Evolutionary conservation across 1,284 basidiomycete species (phyloP).

Genomic region (Rhodotorula sp.): DNA sequence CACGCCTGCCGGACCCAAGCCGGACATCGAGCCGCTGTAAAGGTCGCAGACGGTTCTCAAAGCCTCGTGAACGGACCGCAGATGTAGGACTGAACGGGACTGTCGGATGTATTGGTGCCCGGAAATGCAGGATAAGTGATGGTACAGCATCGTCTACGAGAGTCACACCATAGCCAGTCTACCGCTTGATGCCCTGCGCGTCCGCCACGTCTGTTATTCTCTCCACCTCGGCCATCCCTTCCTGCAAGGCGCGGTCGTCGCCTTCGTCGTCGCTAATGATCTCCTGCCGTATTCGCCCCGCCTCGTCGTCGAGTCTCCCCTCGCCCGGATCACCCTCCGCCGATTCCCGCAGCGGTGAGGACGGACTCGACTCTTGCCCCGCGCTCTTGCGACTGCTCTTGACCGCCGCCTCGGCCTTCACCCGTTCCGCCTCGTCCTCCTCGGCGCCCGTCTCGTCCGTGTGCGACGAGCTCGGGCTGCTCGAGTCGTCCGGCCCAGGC

Average conservation of each 20-base stretch:
- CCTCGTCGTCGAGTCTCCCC: not conserved
- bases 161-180: not conserved
- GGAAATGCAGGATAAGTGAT: no score
- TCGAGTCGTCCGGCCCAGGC: not conserved
- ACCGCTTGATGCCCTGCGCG: not conserved
- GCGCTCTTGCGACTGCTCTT: no score
- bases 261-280: not conserved
- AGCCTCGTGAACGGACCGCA: no score
- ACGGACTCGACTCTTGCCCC: no score
- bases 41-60: not conserved
- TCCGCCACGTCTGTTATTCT: slow-evolving; percentile 3
- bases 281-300: not conserved
- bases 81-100: no score
- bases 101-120: no score
- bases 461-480: not conserved
- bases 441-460: not conserved
- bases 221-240: slow-evolving; percentile 21
- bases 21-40: slow-evolving; percentile 12
- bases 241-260: slow-evolving; percentile 4
- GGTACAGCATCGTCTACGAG: no score
- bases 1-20: slow-evolving; percentile 51
- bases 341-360: not conserved
- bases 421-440: not conserved
- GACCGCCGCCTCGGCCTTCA: no score
- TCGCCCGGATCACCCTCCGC: not conserved